Percentiles rank a stretch among this genome's conserved stretches.
phyloP scores from a whole-genome alignment of 768 basidiomycete genomes.

The Suillus alpinus region DNA sequence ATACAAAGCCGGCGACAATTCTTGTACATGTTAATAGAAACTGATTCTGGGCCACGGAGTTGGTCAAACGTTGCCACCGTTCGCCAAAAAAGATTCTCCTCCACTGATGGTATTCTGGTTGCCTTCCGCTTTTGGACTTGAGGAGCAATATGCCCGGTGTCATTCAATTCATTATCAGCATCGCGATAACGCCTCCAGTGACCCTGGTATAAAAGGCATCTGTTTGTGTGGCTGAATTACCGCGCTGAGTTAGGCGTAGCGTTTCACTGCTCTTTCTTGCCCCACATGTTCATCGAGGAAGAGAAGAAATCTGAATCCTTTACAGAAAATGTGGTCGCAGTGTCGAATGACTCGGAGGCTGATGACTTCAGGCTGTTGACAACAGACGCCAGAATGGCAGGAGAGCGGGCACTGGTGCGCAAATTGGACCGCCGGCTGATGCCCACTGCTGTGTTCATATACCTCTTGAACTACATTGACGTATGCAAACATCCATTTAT shows the following conservation, averaged over 20 bases:
- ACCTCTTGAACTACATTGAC: conserved; percentile 26
- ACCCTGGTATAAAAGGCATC: conserved; percentile 1
- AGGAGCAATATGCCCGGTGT: neutral
- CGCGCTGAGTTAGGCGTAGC: neutral
- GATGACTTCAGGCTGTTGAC: conserved; percentile 14
- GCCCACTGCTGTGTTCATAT: conserved; percentile 25
- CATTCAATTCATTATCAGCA: neutral
- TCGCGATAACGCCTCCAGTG: neutral
- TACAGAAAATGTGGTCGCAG: conserved; percentile 6
- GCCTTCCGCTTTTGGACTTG: neutral
- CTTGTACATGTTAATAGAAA: neutral
- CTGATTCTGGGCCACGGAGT: neutral
- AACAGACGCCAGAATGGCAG: conserved; percentile 12
- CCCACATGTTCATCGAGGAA: conserved; percentile 10
- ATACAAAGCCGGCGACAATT: neutral
- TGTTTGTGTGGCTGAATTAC: neutral
- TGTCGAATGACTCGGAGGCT: neutral
- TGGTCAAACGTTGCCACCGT: neutral
- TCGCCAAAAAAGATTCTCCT: neutral
- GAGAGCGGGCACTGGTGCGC: conserved; percentile 21
- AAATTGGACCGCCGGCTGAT: conserved; percentile 29
- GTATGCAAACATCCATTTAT: conserved; percentile 6
- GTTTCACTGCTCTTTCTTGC: neutral
- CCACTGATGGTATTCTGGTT: neutral
- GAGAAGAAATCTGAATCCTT: conserved; percentile 12